Evolutionary conservation across 768 basidiomycete genomes (phyloP).

Genomic region (Epithele typhae): DNA sequence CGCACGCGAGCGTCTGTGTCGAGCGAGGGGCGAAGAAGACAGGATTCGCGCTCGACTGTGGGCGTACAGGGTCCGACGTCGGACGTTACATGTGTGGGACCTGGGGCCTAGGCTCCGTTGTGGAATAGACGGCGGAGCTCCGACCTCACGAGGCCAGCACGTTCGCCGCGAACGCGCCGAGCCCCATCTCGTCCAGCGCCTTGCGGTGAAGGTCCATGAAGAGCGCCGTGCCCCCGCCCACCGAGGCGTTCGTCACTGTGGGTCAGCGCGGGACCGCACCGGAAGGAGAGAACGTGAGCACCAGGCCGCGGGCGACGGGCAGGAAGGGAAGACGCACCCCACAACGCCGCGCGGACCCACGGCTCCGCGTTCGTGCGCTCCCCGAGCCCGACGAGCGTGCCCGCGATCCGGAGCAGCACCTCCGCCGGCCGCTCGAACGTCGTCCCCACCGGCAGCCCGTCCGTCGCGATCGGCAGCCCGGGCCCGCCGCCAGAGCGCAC

Average conservation of each 20-base stretch:
- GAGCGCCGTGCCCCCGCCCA: conserved; percentile 10
- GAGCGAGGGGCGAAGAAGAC: no score
- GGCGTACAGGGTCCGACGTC: no score
- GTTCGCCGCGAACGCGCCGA: conserved; percentile 3
- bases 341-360: conserved; percentile 11
- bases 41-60: not conserved
- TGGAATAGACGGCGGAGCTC: not conserved
- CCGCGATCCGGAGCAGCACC: conserved; percentile 10
- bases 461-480: conserved; percentile 3
- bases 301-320: not conserved
- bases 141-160: not conserved
- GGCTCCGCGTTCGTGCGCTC: conserved; percentile 5
- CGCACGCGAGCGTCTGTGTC: no score
- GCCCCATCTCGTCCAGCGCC: conserved; percentile 5
- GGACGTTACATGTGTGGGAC: no score
- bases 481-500: not conserved
- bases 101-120: no score
- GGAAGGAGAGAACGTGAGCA: not conserved
- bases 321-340: conserved; percentile 3
- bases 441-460: conserved; percentile 8
- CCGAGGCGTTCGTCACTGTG: conserved; percentile 8
- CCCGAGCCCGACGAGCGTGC: conserved; percentile 2
- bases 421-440: conserved; percentile 5
- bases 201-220: conserved; percentile 10
- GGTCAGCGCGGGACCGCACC: not conserved